phyloP scores from a whole-genome alignment of 75 land plant genomes.

The Selaginella tamariscina region DNA sequence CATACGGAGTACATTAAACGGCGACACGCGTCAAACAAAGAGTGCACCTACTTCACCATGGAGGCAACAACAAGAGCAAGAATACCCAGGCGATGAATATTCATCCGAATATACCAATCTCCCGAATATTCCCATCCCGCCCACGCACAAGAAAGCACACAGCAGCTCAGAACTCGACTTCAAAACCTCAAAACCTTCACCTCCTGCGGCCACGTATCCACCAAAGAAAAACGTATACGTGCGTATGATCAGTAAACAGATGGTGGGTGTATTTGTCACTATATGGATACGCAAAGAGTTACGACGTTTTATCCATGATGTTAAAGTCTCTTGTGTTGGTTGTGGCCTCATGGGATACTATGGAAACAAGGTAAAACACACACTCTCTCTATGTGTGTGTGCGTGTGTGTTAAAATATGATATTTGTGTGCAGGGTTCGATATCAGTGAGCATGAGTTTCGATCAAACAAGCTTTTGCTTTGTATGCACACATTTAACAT shows the following conservation, averaged over 20 bases:
- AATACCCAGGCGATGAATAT: not conserved
- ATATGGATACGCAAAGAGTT: constrained; percentile 66
- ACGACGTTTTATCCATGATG: constrained; percentile 27
- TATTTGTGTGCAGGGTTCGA: constrained; percentile 73
- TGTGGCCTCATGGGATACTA: constrained; percentile 51
- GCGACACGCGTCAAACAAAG: not conserved
- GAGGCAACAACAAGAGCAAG: not conserved
- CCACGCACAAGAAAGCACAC: not conserved
- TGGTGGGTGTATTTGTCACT: constrained; percentile 86
- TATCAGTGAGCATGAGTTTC: constrained; percentile 68
- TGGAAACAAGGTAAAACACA: constrained; percentile 36
- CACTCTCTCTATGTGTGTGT: no score
- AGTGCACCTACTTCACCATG: not conserved
- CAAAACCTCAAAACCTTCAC: not conserved
- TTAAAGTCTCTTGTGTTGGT: constrained; percentile 38
- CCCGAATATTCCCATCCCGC: not conserved
- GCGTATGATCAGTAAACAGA: constrained; percentile 64
- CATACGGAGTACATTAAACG: constrained; percentile 71
- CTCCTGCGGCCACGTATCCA: no score
- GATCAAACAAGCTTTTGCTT: constrained; percentile 61
- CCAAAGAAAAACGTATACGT: constrained; percentile 8
- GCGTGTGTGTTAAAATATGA: no score
- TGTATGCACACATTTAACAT: constrained; percentile 74
- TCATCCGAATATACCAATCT: not conserved
- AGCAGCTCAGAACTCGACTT: not conserved